Conservation (phyloP, 2,329 filamentous ascomycete genomes). For the Thermoascus crustaceus region DNA sequence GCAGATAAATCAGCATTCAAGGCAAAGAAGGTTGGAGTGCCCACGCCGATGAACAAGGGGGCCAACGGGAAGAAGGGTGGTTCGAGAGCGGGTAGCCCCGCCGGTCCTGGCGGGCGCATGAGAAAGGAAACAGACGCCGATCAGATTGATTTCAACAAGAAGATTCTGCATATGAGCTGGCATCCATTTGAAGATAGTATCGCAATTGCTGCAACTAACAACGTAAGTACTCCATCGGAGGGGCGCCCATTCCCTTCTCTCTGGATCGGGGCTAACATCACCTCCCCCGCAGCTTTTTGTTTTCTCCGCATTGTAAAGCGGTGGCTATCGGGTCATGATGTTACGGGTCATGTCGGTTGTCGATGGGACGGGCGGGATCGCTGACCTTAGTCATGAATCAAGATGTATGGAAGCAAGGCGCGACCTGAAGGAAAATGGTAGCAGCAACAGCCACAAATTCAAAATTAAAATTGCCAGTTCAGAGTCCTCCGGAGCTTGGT, state of each 20-base stretch:
- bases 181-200: constrained; percentile 99
- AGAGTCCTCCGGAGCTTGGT: constrained; percentile 1
- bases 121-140: constrained; percentile 98
- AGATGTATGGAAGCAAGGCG: constrained; percentile 2
- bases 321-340: constrained; percentile 5
- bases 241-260: background rate
- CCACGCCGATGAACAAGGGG: constrained; percentile 93
- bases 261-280: constrained; percentile 11
- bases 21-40: constrained; percentile 97
- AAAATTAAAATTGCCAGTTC: constrained; percentile 18
- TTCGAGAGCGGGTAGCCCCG: constrained; percentile 81
- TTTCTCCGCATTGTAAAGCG: constrained; percentile 60
- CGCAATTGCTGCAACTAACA: constrained; percentile 98
- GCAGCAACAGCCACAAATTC: constrained; percentile 15
- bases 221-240: constrained; percentile 56
- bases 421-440: constrained; percentile 13
- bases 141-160: constrained; percentile 99
- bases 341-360: background rate
- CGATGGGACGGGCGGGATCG: background rate
- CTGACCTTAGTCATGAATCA: background rate
- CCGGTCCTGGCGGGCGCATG: constrained; percentile 85
- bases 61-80: constrained; percentile 79
- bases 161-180: constrained; percentile 99
- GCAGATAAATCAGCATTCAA: constrained; percentile 99
- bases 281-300: constrained; percentile 56